Base-by-base conservation (phyloP, 306 rosid genomes). In the Mucuna pruriens region DNA sequence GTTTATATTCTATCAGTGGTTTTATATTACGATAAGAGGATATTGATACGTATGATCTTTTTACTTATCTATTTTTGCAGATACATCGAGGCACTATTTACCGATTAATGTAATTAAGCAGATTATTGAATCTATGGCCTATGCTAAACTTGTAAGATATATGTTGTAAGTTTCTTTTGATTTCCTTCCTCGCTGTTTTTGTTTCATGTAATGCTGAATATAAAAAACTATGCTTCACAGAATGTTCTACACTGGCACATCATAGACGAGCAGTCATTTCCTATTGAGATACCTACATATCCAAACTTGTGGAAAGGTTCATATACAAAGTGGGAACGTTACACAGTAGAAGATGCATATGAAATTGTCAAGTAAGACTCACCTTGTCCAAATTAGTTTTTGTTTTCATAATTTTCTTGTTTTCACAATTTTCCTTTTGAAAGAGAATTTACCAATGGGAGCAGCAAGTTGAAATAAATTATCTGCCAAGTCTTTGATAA, bases 191-290 rank as follows among this genome's bases (percentile, higher is more conserved):
- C 42, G 22, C 7, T 71, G 16, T 79, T 77, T 29, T 79, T 69
- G 40, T 75, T 80, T 49, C 80, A 77, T 83, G 85, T 79, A 40
- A 85, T 84, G 87, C 87, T 85, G 86, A 87, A 88, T 85, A 39
- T 72, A 68, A 71, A 68, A 83, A 84, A 51, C 79, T 85, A 60
- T 78, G 83, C 88, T 80, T 66, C 29, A 71, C 82, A 95, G 99
- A 95, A 95, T 89, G 98, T 95, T 71, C 92, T 95, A 31, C 99
- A 95, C 79, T 95, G 99, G 99, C 98, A 95, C 89, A 84, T 92
- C 85, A 90, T 95, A 87, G 99, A 95, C 26, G 92, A 85, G 82
- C 58, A 95, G 80, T 89, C 99, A 23, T 95, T 95, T 90, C 98
- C 99, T 62, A 84, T 95, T 2, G 99, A 95, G 92, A 71, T 88